A percentile compares a stretch with the other conserved stretches of the same genome.
Evolutionary conservation across 257 asterid genomes (phyloP).

Genomic region (Ophiorrhiza pumila): DNA sequence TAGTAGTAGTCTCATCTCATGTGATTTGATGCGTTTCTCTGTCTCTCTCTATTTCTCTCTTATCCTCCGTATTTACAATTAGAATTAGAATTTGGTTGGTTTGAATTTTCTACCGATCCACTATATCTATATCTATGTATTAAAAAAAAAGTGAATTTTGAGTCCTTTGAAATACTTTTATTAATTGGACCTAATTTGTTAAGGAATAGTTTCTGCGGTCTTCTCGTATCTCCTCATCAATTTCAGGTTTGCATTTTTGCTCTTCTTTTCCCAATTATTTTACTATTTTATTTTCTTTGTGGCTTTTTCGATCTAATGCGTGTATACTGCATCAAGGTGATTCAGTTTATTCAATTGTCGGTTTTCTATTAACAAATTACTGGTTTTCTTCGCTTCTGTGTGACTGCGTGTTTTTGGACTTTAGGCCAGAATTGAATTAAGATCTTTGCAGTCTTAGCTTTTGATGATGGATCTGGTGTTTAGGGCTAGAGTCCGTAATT

Average conservation of each 20-base stretch:
- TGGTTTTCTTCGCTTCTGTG: not conserved
- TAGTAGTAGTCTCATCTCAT: too few species aligned
- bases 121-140: constrained; percentile 30
- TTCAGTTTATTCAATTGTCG: constrained; percentile 5
- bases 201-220: constrained; percentile 27
- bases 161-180: not conserved
- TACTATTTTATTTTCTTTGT: constrained; percentile 10
- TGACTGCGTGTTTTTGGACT: not conserved
- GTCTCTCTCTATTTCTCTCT: not conserved
- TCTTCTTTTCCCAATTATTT: not conserved
- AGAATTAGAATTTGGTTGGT: not conserved
- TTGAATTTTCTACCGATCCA: constrained; percentile 18
- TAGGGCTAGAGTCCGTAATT: not conserved
- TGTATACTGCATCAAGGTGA: not conserved
- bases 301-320: constrained; percentile 25
- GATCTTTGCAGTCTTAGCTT: too few species aligned
- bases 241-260: constrained; percentile 20
- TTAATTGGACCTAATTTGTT: not conserved
- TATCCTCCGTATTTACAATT: not conserved
- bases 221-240: constrained; percentile 28
- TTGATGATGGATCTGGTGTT: constrained; percentile 13
- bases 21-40: constrained; percentile 45
- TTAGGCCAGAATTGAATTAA: not conserved
- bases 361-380: not conserved
- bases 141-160: not conserved